Base-by-base conservation (phyloP, 371 early-diverging fungal genomes). In the Parasitella parasitica region DNA sequence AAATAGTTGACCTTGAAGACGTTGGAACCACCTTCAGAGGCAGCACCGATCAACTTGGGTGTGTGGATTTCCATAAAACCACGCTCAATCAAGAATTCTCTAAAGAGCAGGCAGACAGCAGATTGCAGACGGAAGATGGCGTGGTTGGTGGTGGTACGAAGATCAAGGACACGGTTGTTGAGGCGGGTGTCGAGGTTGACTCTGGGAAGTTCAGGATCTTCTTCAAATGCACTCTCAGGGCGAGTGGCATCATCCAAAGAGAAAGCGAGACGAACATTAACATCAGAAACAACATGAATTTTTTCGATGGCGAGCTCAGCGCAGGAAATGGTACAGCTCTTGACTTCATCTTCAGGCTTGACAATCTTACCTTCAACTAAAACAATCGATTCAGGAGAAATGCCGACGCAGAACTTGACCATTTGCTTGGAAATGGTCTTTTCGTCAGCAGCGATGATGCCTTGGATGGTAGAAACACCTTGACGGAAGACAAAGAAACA, bases 21-120 rank as follows among this genome's bases (percentile, higher is more conserved):
- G 72, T 97, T 99, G 41, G 99, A 94, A 28, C 99, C 99, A 64
- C 99, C 99, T 81, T 99, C 99, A 63, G 92, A 93, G 12, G 98
- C 96, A 61, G 97, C 89, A 54, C 89, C 90, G 64, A 99, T 92
- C 64, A 99, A 86, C 86, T 99, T 99, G 62, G 99, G 98, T 11
- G 99, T 92, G 80, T 99, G 99, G 71, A 99, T 98, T 84, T 99
- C 99, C 64, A 92, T 87, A 70, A 99, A 99, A 46, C 86, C 88
- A 52, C 92, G 85, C 24, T 80, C 72, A 46, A 87, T 81, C 63
- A 99, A 80, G 78, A 90, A 97, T 63, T 95, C 94, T 72, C 99
- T 91, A 91, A 99, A 99, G 53, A 96, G 80, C 63, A 83, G 82
- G 80, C 94, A 88, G n/a, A 98, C 91, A 34, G 92, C 97, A 22